Evolutionary conservation across 2,329 filamentous ascomycete genomes (phyloP).

Genomic region (Fusarium hainanense): DNA sequence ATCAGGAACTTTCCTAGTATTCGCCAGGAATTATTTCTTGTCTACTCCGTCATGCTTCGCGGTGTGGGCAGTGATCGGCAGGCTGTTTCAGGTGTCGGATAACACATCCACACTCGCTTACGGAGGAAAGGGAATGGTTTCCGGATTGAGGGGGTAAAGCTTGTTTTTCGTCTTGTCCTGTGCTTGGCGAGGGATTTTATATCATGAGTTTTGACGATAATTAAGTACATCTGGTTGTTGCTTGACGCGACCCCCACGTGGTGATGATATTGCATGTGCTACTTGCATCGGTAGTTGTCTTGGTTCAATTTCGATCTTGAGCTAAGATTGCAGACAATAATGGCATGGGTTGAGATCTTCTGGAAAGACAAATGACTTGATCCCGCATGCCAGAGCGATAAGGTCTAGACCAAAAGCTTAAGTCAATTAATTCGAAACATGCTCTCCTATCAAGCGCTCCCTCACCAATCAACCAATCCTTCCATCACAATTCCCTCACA

Average conservation of each 20-base stretch:
- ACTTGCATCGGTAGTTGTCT: not conserved
- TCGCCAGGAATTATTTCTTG: not conserved
- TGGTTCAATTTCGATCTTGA: too few relatives aligned
- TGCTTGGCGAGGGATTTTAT: not conserved
- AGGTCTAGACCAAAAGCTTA: not conserved
- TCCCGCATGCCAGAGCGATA: too few relatives aligned
- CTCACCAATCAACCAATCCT: not conserved
- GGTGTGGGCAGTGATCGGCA: constrained; percentile 2
- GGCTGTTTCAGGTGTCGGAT: constrained; percentile 6
- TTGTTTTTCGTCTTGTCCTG: not conserved
- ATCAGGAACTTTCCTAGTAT: not conserved
- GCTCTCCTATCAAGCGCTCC: not conserved
- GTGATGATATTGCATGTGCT: not conserved
- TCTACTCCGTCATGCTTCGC: not conserved
- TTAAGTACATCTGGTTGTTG: accelerated
- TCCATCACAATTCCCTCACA: not conserved
- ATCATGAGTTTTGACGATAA: not conserved
- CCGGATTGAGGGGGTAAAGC: not conserved
- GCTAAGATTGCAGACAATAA: not conserved
- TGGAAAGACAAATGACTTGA: too few relatives aligned
- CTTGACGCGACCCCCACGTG: not conserved
- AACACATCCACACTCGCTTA: not conserved
- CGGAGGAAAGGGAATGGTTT: not conserved
- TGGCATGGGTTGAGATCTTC: accelerated
- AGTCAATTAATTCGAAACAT: not conserved